Evolutionary conservation across 163 green algal species (phyloP), one percentile per base, ranked within the genome.

Genomic region (Chlorella variabilis): DNA sequence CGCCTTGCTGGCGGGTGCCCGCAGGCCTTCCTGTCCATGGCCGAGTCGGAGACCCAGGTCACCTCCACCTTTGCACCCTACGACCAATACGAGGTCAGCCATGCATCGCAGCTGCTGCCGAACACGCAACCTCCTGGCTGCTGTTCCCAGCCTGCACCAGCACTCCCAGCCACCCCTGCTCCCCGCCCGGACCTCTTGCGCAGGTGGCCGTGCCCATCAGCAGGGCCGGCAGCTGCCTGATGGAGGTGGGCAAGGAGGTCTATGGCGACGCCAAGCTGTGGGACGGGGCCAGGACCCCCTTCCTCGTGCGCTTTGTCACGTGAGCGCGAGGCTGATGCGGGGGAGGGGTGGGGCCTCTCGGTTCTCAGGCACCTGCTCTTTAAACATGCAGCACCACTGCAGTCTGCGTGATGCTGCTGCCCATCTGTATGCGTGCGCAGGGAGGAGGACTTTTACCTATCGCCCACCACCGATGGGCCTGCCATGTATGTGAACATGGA

Each of bases 401-500:
- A n/a, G n/a, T n/a, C n/a, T n/a, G n/a, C n/a, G n/a, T n/a, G n/a
- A n/a, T n/a, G n/a, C n/a, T n/a, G n/a, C n/a, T n/a, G n/a, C n/a
- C n/a, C n/a, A n/a, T n/a, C n/a, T n/a, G n/a, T n/a, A n/a, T n/a
- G n/a, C n/a, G n/a, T n/a, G n/a, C n/a, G 68, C 68, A 75, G 68
- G 21, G 48, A 66, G 45, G 90, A 88, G 49, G 54, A 80, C 4
- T 81, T 87, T 17, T 96, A 94, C 80, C 83, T 97, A 15, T 89
- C 87, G 9, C 87, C 86, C 31, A 86, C 88, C 21, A 65, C 92
- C 48, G 91, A 88, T 61, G 86, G 76, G 0, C 92, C 93, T 0
- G 61, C 71, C 42, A 92, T 98, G 80, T 97, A 90, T 80, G 78
- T 98, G 67, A 98, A 97, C 83, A 85, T 98, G 7, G 94, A 98